These are phyloP conservation scores for Cordyceps cicadae DNA, from an alignment of 2,329 filamentous ascomycete species.

Conservation along the genomic window DNA sequence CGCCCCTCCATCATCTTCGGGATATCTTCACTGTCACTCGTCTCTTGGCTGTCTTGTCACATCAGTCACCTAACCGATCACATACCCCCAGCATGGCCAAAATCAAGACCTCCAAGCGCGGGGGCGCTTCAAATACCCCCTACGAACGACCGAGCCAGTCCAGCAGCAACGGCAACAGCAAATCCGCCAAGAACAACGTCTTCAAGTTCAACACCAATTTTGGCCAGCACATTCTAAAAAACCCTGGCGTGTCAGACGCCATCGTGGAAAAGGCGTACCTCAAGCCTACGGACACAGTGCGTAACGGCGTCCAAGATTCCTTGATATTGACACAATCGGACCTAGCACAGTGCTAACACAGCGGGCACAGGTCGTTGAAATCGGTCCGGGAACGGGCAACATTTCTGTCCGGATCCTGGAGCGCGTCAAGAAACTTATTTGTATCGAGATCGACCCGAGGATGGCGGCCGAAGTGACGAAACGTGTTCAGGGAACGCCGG, in stretches of 20 bases:
- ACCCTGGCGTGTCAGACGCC: conserved; percentile 72
- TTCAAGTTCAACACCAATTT: conserved; percentile 96
- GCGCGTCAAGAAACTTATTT: conserved; percentile 71
- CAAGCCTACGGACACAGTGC: conserved; percentile 81
- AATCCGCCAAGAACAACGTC: conserved; percentile 60
- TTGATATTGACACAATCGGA: no score
- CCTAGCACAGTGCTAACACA: no score
- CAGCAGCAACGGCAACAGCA: conserved; percentile 2
- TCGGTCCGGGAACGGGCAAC: conserved; percentile 84
- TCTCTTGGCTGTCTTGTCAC: neutral
- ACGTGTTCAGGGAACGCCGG: conserved; percentile 82
- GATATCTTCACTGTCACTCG: neutral
- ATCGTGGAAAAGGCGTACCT: conserved; percentile 69
- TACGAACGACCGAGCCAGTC: conserved; percentile 32
- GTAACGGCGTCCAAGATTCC: no score
- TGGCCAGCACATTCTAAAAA: conserved; percentile 85
- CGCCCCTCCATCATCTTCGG: conserved; percentile 13
- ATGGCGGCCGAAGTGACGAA: conserved; percentile 96
- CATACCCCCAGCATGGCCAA: conserved; percentile 40
- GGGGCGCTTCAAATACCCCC: conserved; percentile 33
- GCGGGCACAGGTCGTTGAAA: conserved; percentile 41
- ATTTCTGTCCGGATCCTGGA: conserved; percentile 84
- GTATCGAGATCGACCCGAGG: conserved; percentile 87
- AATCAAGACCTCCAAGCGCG: conserved; percentile 43
- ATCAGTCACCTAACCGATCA: neutral